Percentiles rank a stretch among this genome's conserved stretches.
Evolutionary conservation across 2,329 filamentous ascomycete species (phyloP).

Genomic region (Aspergillus brasiliensis): DNA sequence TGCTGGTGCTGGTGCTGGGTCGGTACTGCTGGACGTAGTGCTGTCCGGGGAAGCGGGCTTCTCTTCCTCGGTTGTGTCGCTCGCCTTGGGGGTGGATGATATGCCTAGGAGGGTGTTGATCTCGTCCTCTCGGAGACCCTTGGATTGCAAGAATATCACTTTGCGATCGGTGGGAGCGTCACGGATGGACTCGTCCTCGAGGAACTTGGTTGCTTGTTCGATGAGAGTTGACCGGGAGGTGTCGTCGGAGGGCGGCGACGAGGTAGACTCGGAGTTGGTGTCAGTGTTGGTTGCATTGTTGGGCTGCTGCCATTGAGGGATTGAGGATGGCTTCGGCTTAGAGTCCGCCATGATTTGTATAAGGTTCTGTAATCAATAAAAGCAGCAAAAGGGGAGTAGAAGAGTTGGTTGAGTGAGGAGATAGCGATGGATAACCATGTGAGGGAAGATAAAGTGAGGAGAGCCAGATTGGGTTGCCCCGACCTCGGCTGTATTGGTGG

Average conservation of each 20-base stretch:
- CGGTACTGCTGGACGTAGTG: conserved; percentile 8
- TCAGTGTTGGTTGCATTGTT: conserved; percentile 33
- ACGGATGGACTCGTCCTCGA: conserved; percentile 72
- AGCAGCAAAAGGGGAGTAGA: conserved; percentile 8
- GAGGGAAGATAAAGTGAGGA: conserved; percentile 11
- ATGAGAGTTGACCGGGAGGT: conserved; percentile 45
- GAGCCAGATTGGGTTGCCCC: neutral
- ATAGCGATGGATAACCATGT: neutral
- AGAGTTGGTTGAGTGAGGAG: conserved; percentile 4
- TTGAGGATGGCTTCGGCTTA: conserved; percentile 36
- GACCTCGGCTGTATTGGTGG: conserved; percentile 23
- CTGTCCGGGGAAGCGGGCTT: conserved; percentile 8
- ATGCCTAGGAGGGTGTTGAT: conserved; percentile 66
- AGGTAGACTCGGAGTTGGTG: conserved; percentile 25
- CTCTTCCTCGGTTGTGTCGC: conserved; percentile 18
- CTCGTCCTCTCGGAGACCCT: conserved; percentile 68
- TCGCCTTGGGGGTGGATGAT: conserved; percentile 36
- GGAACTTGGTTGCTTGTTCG: conserved; percentile 73
- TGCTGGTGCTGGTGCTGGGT: neutral
- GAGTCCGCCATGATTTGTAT: conserved; percentile 35
- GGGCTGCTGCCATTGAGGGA: conserved; percentile 46
- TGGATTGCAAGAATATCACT: conserved; percentile 72
- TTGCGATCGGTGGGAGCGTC: conserved; percentile 72
- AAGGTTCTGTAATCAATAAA: neutral
- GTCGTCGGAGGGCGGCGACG: conserved; percentile 31